Percentiles rank a stretch among this genome's conserved stretches.
Conservation (phyloP, 2,329 filamentous ascomycete species). For the Exophiala sp. region DNA sequence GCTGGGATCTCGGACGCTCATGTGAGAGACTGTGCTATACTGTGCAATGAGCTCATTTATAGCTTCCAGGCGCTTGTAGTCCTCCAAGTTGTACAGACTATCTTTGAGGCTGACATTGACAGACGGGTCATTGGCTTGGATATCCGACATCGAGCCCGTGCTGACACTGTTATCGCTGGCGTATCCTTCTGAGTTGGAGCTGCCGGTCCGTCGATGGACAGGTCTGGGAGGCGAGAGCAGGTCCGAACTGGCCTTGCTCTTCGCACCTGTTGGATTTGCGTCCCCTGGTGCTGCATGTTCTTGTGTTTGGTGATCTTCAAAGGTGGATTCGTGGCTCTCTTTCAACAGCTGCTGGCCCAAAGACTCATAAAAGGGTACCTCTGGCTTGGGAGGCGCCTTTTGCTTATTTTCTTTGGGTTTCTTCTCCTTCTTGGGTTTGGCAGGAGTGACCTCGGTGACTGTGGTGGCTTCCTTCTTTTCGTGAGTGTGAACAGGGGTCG, state of each 20-base stretch:
- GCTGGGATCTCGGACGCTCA: slow-evolving; percentile 42
- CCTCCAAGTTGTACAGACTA: slow-evolving; percentile 31
- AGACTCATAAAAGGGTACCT: slow-evolving; percentile 5
- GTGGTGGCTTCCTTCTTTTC: not conserved
- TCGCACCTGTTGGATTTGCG: not conserved
- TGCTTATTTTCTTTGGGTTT: slow-evolving; percentile 6
- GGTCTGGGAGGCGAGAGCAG: not conserved
- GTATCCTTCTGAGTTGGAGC: not conserved
- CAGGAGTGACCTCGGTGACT: not conserved
- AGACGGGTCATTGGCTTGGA: not conserved
- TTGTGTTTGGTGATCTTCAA: no score
- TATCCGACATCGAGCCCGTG: slow-evolving; percentile 7
- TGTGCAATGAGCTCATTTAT: slow-evolving; percentile 32
- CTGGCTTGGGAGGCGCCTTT: not conserved
- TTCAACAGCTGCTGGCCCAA: slow-evolving; percentile 2
- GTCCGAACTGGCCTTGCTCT: not conserved
- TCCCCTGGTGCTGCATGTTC: not conserved
- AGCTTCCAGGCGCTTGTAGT: slow-evolving; percentile 33
- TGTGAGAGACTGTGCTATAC: slow-evolving; percentile 40
- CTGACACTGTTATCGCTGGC: slow-evolving; percentile 3
- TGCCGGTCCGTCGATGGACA: not conserved
- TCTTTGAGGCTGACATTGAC: slow-evolving; percentile 1
- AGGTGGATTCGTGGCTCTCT: slow-evolving; percentile 1
- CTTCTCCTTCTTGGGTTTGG: slow-evolving; percentile 7
- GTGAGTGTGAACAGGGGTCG: not conserved